These are phyloP conservation scores for Themeda triandra DNA, from an alignment of 176 grass and related monocot species.

Conservation along the genomic window DNA sequence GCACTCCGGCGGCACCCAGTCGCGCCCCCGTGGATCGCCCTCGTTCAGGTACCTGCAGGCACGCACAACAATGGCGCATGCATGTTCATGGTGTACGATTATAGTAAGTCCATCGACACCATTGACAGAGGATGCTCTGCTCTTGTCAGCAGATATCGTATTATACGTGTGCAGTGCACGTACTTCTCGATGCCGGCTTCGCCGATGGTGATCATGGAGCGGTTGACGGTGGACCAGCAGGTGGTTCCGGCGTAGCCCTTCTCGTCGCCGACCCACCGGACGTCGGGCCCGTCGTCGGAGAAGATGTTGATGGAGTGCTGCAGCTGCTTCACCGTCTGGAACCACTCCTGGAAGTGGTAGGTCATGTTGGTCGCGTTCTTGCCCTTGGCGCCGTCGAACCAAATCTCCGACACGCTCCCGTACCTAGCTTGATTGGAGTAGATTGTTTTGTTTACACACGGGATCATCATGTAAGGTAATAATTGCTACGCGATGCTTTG, in stretches of 20 bases:
- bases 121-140: neutral
- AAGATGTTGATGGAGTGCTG: conserved; percentile 92
- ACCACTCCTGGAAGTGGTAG: conserved; percentile 93
- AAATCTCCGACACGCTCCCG: conserved; percentile 81
- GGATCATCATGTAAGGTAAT: neutral
- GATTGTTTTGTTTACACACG: neutral
- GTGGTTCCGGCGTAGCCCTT: conserved; percentile 63
- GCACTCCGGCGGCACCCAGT: conserved; percentile 96
- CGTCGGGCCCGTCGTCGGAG: conserved; percentile 84
- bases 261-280: conserved; percentile 98
- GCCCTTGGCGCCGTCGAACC: conserved; percentile 96
- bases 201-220: conserved; percentile 73
- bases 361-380: conserved; percentile 78
- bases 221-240: conserved; percentile 89
- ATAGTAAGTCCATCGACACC: neutral
- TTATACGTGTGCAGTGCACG: neutral
- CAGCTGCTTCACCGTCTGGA: conserved; percentile 75
- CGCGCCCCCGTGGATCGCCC: conserved; percentile 58
- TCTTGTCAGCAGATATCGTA: neutral
- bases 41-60: conserved; percentile 68
- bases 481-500: neutral
- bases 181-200: conserved; percentile 64
- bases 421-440: conserved; percentile 36
- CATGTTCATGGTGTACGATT: too few species aligned
- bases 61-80: neutral